Base-by-base conservation (phyloP, 345 rosid species). In the Citrus maxima region DNA sequence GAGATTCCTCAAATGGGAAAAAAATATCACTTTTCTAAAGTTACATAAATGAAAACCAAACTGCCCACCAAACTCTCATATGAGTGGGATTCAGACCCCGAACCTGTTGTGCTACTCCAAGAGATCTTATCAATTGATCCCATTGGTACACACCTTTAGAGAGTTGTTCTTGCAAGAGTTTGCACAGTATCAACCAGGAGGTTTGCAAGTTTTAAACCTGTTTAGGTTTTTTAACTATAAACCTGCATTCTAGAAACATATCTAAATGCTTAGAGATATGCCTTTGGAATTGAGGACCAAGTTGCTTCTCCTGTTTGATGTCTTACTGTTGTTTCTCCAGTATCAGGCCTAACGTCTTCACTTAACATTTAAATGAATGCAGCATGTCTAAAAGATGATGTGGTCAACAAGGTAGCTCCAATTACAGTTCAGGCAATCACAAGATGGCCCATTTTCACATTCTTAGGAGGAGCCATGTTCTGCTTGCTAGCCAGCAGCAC, bases 401-500 rank as follows among this genome's bases (percentile, higher is more conserved):
- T 77, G 63, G 38, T 65, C 38, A 81, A 72, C 55, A 56, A 27
- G 27, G 13, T 35, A 21, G 76, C 59, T 70, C 77, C 77, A n/a
- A 38, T 42, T 5, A 66, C 58, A 25, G 58, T n/a, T 81, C 83
- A 70, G 19, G 74, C 67, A 63, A 71, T 81, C 37, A 72, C 83
- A 77, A 76, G 80, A 66, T 81, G 83, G 80, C 83, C 83, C 38
- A 71, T 81, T 42, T 81, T 51, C 54, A 70, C 77, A 59, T 81
- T 81, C 83, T 42, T 77, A 62, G 83, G 83, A 14, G 83, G 83
- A 30, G 83, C 83, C 21, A 80, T 80, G 80, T 80, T 80, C 72
- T 80, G 83, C 77, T 64, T 80, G 72, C 77, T 80, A 70, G 83
- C 72, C 12, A 80, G 83, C 80, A 76, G 83, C 55, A 28, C 46